These are phyloP conservation scores for Camelina laxa DNA, from an alignment of 345 rosid genomes.

Conservation along the genomic window DNA sequence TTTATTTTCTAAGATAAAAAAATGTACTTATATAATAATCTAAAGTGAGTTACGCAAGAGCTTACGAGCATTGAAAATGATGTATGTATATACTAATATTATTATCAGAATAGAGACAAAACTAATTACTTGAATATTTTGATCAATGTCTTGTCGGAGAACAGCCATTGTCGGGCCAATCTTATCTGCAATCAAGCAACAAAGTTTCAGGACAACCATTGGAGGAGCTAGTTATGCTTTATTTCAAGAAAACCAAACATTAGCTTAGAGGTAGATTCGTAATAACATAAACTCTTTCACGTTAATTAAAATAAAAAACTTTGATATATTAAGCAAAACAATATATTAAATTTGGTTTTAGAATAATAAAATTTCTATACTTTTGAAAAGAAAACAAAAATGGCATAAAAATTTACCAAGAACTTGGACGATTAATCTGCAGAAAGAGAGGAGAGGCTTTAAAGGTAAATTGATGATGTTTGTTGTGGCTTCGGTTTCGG, in stretches of 20 bases:
- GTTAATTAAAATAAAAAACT: background rate
- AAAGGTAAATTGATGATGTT: conserved; percentile 54
- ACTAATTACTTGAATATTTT: conserved; percentile 70
- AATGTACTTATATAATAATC: background rate
- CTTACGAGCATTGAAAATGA: conserved; percentile 43
- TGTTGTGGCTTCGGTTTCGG: conserved; percentile 43
- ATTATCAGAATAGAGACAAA: background rate
- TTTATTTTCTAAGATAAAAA: background rate
- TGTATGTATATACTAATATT: conserved; percentile 9
- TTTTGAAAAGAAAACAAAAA: background rate
- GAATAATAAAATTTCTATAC: background rate
- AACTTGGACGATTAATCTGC: conserved; percentile 79
- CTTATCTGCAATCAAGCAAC: conserved; percentile 69
- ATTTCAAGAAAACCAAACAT: background rate
- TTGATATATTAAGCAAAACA: too few species aligned
- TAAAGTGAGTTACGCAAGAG: conserved; percentile 37
- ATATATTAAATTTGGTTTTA: too few species aligned
- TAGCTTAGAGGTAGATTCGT: too few species aligned
- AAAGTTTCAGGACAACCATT: conserved; percentile 14
- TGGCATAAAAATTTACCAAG: conserved; percentile 60
- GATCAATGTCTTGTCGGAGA: conserved; percentile 82
- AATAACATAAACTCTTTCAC: background rate
- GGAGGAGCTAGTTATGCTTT: background rate
- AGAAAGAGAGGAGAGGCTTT: conserved; percentile 67
- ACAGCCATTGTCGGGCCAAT: conserved; percentile 98